Conservation (phyloP, 1,139 yeast genomes). For the Magnusiomyces magnusii region DNA sequence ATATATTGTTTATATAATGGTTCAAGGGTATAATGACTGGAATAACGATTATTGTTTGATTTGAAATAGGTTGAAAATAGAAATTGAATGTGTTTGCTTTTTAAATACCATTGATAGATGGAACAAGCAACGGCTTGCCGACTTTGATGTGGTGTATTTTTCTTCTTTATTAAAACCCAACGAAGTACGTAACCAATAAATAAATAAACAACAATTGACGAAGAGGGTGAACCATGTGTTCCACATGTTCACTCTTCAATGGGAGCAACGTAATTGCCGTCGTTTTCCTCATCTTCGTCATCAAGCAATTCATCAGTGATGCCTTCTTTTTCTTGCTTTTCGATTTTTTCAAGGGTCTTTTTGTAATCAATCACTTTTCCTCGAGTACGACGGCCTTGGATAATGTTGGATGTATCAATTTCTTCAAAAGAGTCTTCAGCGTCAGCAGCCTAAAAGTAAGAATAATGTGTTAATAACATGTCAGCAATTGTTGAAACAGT, state of each 20-base stretch:
- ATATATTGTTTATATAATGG: too few species aligned
- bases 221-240: too few species aligned
- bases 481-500: conserved; percentile 14
- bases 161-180: too few species aligned
- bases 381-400: conserved; percentile 76
- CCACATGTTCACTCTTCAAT: background rate
- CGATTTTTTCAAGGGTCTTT: conserved; percentile 45
- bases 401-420: conserved; percentile 78
- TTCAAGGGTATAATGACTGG: too few species aligned
- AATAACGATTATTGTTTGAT: too few species aligned
- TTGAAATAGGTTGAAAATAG: too few species aligned
- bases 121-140: too few species aligned
- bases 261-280: background rate
- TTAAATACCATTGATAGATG: too few species aligned
- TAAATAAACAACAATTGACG: too few species aligned
- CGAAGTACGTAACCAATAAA: too few species aligned
- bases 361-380: conserved; percentile 83
- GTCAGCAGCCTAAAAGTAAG: conserved; percentile 26
- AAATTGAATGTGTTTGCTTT: too few species aligned
- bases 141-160: too few species aligned
- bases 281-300: conserved; percentile 23
- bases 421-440: conserved; percentile 80
- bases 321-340: conserved; percentile 31
- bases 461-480: conserved; percentile 8
- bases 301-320: conserved; percentile 36